Percentiles rank a stretch among this genome's conserved stretches.
These are phyloP conservation scores for Pelargonium citronellum DNA, from an alignment of 441 rosid genomes.

Conservation along the genomic window DNA sequence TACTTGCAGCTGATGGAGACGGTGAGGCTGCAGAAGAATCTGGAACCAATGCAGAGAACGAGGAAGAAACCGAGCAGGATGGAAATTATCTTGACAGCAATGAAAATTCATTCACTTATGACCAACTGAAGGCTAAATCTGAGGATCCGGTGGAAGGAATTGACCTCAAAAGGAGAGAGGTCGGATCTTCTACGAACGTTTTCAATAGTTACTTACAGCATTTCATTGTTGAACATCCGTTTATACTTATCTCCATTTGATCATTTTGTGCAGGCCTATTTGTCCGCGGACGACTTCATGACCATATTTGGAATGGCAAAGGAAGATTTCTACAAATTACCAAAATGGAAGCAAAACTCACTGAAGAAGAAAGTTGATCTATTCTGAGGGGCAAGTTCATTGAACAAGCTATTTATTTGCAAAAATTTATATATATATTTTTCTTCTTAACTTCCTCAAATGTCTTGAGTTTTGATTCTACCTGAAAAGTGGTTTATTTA, in stretches of 20 bases:
- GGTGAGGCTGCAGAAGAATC: slow-evolving; percentile 30
- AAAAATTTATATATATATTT: neutral
- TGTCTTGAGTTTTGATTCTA: neutral
- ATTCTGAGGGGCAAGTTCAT: slow-evolving; percentile 41
- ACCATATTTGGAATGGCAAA: slow-evolving; percentile 57
- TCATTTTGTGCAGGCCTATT: slow-evolving; percentile 60
- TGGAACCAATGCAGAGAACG: slow-evolving; percentile 41
- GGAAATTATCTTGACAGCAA: slow-evolving; percentile 32
- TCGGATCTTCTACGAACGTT: slow-evolving; percentile 22
- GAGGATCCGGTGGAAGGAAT: slow-evolving; percentile 66
- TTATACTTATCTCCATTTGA: neutral
- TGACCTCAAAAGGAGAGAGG: slow-evolving; percentile 79
- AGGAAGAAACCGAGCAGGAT: slow-evolving; percentile 36
- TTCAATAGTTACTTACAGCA: neutral
- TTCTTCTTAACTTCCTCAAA: no score
- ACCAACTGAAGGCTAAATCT: slow-evolving; percentile 78
- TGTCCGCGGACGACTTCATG: slow-evolving; percentile 78
- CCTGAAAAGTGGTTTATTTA: neutral
- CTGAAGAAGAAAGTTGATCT: slow-evolving; percentile 82
- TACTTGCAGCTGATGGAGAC: slow-evolving; percentile 39
- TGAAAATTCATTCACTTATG: slow-evolving; percentile 60
- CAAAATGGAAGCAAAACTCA: slow-evolving; percentile 97
- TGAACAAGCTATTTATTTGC: slow-evolving; percentile 19
- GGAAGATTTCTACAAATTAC: slow-evolving; percentile 58
- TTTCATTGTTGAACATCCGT: slow-evolving; percentile 4